A percentile compares a stretch with the other conserved stretches of the same genome.
Evolutionary conservation across 352 stramenopile species (phyloP).

Genomic region (Phytophthora meadii): DNA sequence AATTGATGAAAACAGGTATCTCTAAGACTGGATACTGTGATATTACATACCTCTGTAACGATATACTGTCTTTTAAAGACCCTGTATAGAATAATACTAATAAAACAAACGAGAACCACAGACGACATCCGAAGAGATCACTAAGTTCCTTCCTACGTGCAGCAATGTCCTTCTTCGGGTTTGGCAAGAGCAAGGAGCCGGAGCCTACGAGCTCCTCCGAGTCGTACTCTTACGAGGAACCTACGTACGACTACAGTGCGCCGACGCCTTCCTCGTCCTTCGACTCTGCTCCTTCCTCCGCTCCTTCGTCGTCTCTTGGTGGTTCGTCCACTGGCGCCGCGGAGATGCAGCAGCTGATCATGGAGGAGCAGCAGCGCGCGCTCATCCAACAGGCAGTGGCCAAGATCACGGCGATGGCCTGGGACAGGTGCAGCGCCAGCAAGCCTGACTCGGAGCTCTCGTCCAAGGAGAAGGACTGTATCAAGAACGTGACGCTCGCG

Average conservation of each 20-base stretch:
- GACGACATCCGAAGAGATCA: neutral
- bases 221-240: slow-evolving; percentile 77
- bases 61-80: too few relatives aligned
- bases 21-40: too few relatives aligned
- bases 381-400: slow-evolving; percentile 89
- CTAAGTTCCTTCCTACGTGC: neutral
- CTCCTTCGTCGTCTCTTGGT: slow-evolving; percentile 26
- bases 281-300: slow-evolving; percentile 36
- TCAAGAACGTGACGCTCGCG: slow-evolving; percentile 88
- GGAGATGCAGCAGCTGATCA: slow-evolving; percentile 83
- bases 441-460: slow-evolving; percentile 87
- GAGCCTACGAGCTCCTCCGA: slow-evolving; percentile 50
- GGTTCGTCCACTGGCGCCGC: slow-evolving; percentile 48
- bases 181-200: slow-evolving; percentile 74
- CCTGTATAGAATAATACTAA: too few relatives aligned
- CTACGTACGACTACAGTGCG: slow-evolving; percentile 77
- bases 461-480: slow-evolving; percentile 83
- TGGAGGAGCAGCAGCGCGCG: slow-evolving; percentile 90
- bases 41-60: too few relatives aligned
- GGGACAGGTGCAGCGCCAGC: slow-evolving; percentile 89
- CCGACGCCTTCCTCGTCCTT: slow-evolving; percentile 45
- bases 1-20: too few relatives aligned
- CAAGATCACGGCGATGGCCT: slow-evolving; percentile 91
- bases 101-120: too few relatives aligned
- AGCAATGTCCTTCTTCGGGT: slow-evolving; percentile 82